phyloP scores from a whole-genome alignment of 495 filamentous ascomycete genomes.

The Parathielavia hyrcaniae region DNA sequence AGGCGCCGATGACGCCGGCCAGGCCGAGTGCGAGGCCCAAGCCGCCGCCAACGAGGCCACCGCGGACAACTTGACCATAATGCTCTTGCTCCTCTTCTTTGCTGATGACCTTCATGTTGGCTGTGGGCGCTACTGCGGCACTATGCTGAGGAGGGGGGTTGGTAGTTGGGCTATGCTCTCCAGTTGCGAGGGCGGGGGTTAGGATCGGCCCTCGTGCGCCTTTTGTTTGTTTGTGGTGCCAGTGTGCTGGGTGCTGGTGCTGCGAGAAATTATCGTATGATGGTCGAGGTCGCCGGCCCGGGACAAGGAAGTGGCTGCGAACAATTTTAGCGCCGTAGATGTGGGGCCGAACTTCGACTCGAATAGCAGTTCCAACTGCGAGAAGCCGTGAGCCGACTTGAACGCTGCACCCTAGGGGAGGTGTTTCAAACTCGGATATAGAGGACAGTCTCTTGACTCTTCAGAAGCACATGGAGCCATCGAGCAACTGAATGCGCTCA shows the following conservation, averaged over 20 bases:
- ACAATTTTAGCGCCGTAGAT: neutral
- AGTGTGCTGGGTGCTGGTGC: neutral
- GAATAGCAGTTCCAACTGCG: neutral
- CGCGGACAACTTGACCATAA: conserved; percentile 63
- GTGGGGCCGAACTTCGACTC: neutral
- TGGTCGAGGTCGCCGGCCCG: neutral
- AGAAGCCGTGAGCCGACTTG: neutral
- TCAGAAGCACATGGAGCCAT: too few relatives aligned
- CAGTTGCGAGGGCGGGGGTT: neutral
- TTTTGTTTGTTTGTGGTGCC: conserved; percentile 5
- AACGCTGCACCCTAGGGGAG: too few relatives aligned
- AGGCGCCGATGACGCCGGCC: conserved; percentile 56
- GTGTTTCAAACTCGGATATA: too few relatives aligned
- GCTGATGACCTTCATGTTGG: conserved; percentile 84
- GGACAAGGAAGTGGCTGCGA: neutral
- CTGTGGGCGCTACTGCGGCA: neutral
- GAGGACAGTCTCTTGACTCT: too few relatives aligned
- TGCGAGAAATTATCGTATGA: conserved; percentile 13
- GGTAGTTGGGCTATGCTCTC: neutral
- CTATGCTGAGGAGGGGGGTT: neutral
- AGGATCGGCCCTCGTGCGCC: neutral
- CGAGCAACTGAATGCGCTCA: too few relatives aligned
- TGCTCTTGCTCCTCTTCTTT: conserved; percentile 78
- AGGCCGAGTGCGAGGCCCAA: conserved; percentile 59
- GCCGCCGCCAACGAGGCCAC: conserved; percentile 64